These are phyloP conservation scores for Lizonia empirigonia DNA, from an alignment of 2,329 filamentous ascomycete species.

Conservation along the genomic window DNA sequence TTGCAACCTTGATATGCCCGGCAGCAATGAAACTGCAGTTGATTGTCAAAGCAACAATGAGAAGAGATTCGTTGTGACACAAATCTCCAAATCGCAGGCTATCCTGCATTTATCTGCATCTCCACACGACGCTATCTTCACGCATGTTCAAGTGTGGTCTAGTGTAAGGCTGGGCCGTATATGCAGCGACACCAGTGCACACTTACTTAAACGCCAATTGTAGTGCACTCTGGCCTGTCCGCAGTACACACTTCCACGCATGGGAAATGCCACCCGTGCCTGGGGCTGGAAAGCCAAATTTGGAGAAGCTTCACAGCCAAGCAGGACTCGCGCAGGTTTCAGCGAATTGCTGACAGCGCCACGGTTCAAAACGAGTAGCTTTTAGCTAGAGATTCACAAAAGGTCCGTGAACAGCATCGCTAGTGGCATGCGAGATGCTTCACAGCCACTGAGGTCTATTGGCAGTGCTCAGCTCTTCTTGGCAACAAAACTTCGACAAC, in stretches of 20 bases:
- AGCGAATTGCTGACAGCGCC: conserved; percentile 5
- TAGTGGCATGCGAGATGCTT: conserved; percentile 4
- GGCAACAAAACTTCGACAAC: conserved; percentile 10
- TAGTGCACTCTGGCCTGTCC: neutral
- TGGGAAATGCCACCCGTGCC: neutral
- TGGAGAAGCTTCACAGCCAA: conserved; percentile 22
- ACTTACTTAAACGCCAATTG: conserved; percentile 1
- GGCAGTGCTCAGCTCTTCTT: conserved; percentile 6
- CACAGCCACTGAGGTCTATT: conserved; percentile 13
- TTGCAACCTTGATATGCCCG: neutral
- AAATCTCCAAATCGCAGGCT: neutral
- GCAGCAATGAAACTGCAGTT: neutral
- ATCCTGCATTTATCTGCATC: conserved; percentile 7
- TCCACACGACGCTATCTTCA: conserved; percentile 2
- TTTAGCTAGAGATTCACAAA: conserved; percentile 4
- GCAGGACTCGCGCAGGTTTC: conserved; percentile 11
- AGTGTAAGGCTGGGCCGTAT: conserved; percentile 8
- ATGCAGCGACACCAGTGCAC: conserved; percentile 6
- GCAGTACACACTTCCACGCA: conserved; percentile 4
- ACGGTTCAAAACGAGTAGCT: conserved; percentile 6
- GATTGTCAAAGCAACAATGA: neutral
- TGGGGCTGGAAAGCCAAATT: conserved; percentile 15
- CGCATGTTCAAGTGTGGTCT: conserved; percentile 1
- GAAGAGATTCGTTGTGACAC: neutral
- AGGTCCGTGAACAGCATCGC: conserved; percentile 2